Evolutionary conservation across 164 flowering plant species (phyloP).

Genomic region (Nelumbo lutea): DNA sequence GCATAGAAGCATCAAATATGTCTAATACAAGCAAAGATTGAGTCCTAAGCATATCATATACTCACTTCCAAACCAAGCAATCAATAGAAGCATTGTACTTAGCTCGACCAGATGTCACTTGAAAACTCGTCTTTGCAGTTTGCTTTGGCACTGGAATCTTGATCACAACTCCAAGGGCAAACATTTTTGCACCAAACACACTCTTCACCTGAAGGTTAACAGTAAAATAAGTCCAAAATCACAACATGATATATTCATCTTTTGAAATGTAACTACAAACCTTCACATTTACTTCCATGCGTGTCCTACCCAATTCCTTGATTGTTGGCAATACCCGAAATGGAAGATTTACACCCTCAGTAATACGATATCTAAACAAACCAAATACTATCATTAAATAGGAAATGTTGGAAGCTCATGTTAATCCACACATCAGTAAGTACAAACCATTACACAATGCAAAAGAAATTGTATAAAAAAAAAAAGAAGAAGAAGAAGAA

Average conservation of each 20-base stretch:
- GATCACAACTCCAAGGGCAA: conserved; percentile 97
- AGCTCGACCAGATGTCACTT: conserved; percentile 94
- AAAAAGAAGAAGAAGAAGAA: no score
- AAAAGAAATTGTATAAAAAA: not conserved
- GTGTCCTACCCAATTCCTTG: conserved; percentile 93
- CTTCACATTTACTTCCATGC: conserved; percentile 99
- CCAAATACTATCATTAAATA: not conserved
- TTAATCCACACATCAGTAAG: not conserved
- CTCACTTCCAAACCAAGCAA: conserved; percentile 99
- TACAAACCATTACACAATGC: not conserved
- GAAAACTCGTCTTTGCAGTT: conserved; percentile 97
- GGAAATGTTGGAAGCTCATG: not conserved
- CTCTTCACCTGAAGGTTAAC: conserved; percentile 75
- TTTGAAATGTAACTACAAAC: conserved; percentile 35
- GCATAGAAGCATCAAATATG: no score
- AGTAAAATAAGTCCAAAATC: conserved; percentile 11
- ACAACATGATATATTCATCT: not conserved
- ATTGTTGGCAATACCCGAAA: conserved; percentile 97
- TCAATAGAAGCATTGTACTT: conserved; percentile 94
- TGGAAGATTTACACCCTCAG: conserved; percentile 99
- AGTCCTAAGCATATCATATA: conserved; percentile 12
- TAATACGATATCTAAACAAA: conserved; percentile 78
- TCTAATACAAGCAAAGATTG: no score
- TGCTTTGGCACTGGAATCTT: conserved; percentile 99
- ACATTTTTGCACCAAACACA: conserved; percentile 98